Evolutionary conservation across 768 basidiomycete species (phyloP).

Genomic region (Termitomyces sp.): DNA sequence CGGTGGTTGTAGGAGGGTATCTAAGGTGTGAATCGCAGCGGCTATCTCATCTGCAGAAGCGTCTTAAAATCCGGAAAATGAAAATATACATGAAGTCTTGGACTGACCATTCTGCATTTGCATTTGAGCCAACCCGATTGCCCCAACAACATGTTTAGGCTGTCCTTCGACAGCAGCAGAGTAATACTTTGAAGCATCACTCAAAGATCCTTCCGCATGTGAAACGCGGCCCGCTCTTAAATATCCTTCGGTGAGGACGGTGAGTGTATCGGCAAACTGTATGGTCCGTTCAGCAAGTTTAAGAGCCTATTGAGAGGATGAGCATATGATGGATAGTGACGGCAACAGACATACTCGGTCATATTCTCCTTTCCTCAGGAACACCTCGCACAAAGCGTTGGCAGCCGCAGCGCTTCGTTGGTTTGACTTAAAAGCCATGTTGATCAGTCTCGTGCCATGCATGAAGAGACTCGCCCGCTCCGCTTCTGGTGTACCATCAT

Average conservation of each 20-base stretch:
- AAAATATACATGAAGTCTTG: not conserved
- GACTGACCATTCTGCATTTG: constrained; percentile 72
- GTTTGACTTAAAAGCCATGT: constrained; percentile 76
- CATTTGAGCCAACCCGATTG: constrained; percentile 83
- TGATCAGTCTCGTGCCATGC: constrained; percentile 62
- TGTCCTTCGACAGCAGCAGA: constrained; percentile 59
- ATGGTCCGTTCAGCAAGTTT: constrained; percentile 94
- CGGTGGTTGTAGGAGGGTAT: constrained; percentile 65
- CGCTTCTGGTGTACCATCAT: constrained; percentile 52
- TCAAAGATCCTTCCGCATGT: constrained; percentile 62
- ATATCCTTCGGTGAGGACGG: constrained; percentile 83
- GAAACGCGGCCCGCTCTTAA: constrained; percentile 76
- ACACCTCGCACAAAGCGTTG: constrained; percentile 76
- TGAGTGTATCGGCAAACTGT: constrained; percentile 87
- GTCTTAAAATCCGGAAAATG: not conserved
- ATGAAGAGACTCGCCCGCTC: constrained; percentile 59
- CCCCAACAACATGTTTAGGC: constrained; percentile 70
- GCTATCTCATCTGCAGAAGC: constrained; percentile 64
- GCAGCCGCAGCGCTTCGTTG: constrained; percentile 78
- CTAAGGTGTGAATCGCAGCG: constrained; percentile 81
- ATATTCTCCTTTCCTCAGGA: constrained; percentile 65
- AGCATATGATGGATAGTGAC: not conserved
- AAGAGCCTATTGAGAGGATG: constrained; percentile 48
- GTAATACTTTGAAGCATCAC: constrained; percentile 69
- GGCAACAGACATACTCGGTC: constrained; percentile 38